These are phyloP conservation scores for Basipetospora chlamydospora DNA, from an alignment of 2,329 filamentous ascomycete genomes.

Conservation along the genomic window DNA sequence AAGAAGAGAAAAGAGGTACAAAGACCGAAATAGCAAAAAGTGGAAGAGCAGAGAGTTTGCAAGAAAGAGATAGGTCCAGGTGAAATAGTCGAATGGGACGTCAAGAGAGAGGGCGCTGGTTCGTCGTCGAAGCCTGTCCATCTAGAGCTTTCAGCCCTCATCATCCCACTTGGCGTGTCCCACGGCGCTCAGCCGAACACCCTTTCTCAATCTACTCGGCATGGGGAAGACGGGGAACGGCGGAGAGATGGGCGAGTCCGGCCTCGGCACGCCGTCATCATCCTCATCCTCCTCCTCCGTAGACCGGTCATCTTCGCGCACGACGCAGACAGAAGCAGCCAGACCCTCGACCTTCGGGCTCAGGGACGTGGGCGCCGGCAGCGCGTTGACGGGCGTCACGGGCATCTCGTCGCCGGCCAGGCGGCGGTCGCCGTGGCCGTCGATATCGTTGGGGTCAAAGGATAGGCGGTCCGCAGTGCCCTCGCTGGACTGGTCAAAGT, in stretches of 20 bases:
- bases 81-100: constrained; percentile 5
- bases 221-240: constrained; percentile 1
- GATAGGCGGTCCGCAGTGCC: constrained; percentile 7
- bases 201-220: constrained; percentile 15
- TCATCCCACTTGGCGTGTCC: constrained; percentile 29
- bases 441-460: constrained; percentile 12
- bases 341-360: neutral
- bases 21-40: too few species aligned
- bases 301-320: neutral
- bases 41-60: too few species aligned
- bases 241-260: constrained; percentile 20
- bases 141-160: constrained; percentile 23
- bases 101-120: too few species aligned
- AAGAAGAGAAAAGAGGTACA: too few species aligned
- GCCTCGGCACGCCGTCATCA: constrained; percentile 19
- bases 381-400: constrained; percentile 6
- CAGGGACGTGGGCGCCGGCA: neutral
- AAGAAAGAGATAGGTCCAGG: too few species aligned
- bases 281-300: constrained; percentile 10
- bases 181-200: constrained; percentile 26
- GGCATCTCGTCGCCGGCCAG: constrained; percentile 9
- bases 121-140: too few species aligned
- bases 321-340: neutral
- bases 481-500: constrained; percentile 15
- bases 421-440: constrained; percentile 11